Percentiles rank a stretch among this genome's conserved stretches.
These are phyloP conservation scores for Saccharomycopsis javanensis DNA, from an alignment of 805 yeast species.

Conservation along the genomic window DNA sequence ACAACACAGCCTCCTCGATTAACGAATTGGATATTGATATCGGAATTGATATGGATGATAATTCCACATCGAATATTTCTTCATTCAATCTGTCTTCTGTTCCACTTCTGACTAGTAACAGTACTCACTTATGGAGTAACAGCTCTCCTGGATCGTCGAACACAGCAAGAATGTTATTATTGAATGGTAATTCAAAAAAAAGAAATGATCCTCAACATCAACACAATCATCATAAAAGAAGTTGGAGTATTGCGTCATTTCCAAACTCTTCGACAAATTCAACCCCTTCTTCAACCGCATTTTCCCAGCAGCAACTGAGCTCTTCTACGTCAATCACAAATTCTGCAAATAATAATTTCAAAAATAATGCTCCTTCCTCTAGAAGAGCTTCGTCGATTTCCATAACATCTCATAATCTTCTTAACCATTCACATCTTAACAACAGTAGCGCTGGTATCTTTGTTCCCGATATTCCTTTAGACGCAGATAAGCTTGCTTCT, in stretches of 20 bases:
- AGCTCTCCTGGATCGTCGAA: neutral
- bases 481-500: neutral
- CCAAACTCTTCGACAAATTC: neutral
- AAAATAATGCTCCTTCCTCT: neutral
- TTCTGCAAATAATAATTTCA: neutral
- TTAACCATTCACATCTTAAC: neutral
- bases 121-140: neutral
- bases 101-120: neutral
- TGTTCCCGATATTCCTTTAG: neutral
- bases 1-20: neutral
- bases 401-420: neutral
- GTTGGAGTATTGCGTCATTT: conserved; percentile 17
- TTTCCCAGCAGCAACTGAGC: neutral
- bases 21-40: neutral
- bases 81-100: conserved; percentile 1
- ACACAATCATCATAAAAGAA: conserved; percentile 11
- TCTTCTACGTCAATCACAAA: neutral
- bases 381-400: conserved; percentile 1
- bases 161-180: neutral
- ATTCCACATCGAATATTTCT: neutral
- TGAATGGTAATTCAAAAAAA: neutral
- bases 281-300: neutral
- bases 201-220: neutral
- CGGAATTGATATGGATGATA: neutral
- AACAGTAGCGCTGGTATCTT: neutral